Base-by-base conservation (phyloP, 208 protist species). In the Lotmaria passim region DNA sequence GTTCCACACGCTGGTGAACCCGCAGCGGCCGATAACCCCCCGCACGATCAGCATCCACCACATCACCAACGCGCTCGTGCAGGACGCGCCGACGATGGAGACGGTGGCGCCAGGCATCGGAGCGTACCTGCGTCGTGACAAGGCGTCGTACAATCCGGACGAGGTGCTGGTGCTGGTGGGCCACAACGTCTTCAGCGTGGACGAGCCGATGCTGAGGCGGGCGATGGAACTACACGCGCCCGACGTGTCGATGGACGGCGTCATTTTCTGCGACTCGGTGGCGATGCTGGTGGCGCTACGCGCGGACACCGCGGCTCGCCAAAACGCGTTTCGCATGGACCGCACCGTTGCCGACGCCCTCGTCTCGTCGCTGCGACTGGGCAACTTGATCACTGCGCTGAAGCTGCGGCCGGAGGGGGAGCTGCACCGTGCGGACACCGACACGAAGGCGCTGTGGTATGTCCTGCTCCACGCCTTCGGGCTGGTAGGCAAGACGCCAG, bases 231-330 rank as follows among this genome's bases (percentile, higher is more conserved):
- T 26, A 28, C 66, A 87, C 61, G 55, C 63, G 1, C 68, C 79
- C 14, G 70, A 78, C 23, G 53, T 73, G 21, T 57, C 69, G 21
- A 56, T 79, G 24, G 83, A 95, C 58, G 81, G 79, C 15, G 69
- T 97, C 12, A 79, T 96, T 14, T 96, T 93, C 59, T 94, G 88
- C 65, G 91, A 96, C 73, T 92, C 88, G 0, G 52, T 96, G 26
- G 53, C 78, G 33, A 55, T 96, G 39, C 81, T 96, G 17, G 26
- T 47, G 7, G 39, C 61, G 14, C 34, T 62, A 19, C 56, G 74
- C 17, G 48, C 39, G 11, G 56, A 65, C 26, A 26, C 47, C 48
- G 17, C 65, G 30, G 39, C 43, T n/a, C 63, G 50, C 1, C 63
- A 47, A 17, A 64, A 46, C 26, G 38, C 44, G 5, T 48, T 46